Percentiles rank a stretch among this genome's conserved stretches.
phyloP scores from a whole-genome alignment of 2,329 filamentous ascomycete genomes.

The Fusarium sp. region DNA sequence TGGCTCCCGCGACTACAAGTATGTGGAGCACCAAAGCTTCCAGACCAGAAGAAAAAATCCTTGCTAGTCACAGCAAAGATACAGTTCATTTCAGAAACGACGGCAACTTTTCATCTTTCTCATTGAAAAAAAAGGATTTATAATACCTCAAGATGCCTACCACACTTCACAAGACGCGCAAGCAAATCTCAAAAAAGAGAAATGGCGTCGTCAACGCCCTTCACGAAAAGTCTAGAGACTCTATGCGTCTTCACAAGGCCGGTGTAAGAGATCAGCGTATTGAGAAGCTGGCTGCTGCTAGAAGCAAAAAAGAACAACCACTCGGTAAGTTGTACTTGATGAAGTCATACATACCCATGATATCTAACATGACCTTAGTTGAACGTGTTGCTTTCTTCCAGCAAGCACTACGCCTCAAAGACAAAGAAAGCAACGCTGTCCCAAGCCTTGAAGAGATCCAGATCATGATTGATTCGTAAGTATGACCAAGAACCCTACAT shows the following conservation, averaged over 20 bases:
- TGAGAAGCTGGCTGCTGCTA: conserved; percentile 74
- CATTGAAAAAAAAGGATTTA: not conserved
- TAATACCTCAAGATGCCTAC: conserved; percentile 71
- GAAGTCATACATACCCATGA: not conserved
- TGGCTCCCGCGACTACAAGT: conserved; percentile 4
- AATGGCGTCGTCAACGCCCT: conserved; percentile 77
- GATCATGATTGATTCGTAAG: conserved; percentile 70
- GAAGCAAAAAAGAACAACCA: conserved; percentile 79
- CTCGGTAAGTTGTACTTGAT: conserved; percentile 62
- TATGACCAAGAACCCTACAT: not conserved
- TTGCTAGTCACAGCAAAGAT: conserved; percentile 13
- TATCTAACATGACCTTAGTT: conserved; percentile 42
- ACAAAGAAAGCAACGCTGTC: conserved; percentile 62
- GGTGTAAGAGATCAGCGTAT: conserved; percentile 85
- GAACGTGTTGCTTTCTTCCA: conserved; percentile 72
- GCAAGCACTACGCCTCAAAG: conserved; percentile 61
- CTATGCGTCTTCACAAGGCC: conserved; percentile 82
- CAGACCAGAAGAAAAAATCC: conserved; percentile 32
- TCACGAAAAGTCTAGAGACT: conserved; percentile 90
- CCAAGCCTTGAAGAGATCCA: conserved; percentile 69
- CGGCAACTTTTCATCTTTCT: conserved; percentile 7
- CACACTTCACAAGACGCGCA: conserved; percentile 83
- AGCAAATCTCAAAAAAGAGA: conserved; percentile 90
- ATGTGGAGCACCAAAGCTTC: conserved; percentile 32
- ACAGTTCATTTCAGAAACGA: conserved; percentile 15